Base-by-base conservation (phyloP, 2,329 filamentous ascomycete genomes). In the Dothistroma pini region DNA sequence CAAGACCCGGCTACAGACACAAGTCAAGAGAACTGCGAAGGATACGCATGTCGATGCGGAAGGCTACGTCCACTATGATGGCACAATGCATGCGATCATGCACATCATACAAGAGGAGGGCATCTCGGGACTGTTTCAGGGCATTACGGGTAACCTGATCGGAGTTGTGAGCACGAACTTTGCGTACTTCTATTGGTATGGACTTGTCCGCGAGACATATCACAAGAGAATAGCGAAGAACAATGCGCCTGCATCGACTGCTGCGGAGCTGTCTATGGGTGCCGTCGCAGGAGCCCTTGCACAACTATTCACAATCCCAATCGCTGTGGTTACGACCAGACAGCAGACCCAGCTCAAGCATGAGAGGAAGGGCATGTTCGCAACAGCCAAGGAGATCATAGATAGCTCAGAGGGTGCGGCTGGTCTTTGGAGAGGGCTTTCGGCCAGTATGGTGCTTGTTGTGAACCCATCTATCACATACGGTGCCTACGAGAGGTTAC, bases 121-220 rank as follows among this genome's bases (percentile, higher is more conserved):
- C 34, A 59, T 95, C 9, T 71, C 80, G 52, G 95, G 95, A 7
- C 84, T 99, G 8, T 99, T 99, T 72, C 86, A 90, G 56, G 95
- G 95, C 63, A 93, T 99, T 75, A 83, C 86, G 62, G 93, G 93
- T 55, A 87, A 93, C 4, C 81, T 99, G 19, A 79, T 97, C 56
- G 95, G 95, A 57, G 95, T 99, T 38, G 93, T 92, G 1, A 97
- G 93, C 29, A 97, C 93, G 56, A 99, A 99, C 77, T 99, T 99
- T 75, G 95, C 95, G 71, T 99, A 99, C 79, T 99, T 99, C 76
- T 99, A 99, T 80, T 97, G 93, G 93, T 97, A 97, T 76, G 93
- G 91, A 5, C 79, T 95, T 31, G 91, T 97, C 34, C 87, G 95
- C 65, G 86, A 86, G 16, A 77, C 96, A 21, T 97, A 97, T 75